These are phyloP conservation scores for Pestalotiopsis sp. DNA, from an alignment of 2,329 filamentous ascomycete species.

Conservation along the genomic window DNA sequence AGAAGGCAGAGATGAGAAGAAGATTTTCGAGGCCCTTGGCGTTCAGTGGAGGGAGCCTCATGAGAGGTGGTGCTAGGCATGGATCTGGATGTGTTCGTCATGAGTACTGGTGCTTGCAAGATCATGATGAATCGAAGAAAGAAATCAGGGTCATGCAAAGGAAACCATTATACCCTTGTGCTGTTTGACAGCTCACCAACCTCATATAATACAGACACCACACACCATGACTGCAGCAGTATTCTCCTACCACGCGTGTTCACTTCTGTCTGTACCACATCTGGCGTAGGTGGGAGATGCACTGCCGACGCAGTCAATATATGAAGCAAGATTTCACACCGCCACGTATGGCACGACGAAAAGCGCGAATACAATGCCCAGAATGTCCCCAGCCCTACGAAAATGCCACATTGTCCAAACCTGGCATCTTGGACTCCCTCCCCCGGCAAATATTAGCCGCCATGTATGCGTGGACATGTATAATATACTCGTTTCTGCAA, in stretches of 20 bases:
- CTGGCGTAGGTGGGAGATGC: too few relatives aligned
- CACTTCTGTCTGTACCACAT: too few relatives aligned
- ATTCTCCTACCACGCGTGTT: too few relatives aligned
- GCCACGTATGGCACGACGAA: too few relatives aligned
- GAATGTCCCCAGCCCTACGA: neutral
- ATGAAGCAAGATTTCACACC: too few relatives aligned
- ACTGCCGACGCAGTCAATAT: too few relatives aligned
- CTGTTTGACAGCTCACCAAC: too few relatives aligned
- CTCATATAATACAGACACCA: too few relatives aligned
- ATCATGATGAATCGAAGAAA: neutral
- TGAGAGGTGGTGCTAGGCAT: conserved; percentile 70
- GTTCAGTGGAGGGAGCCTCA: conserved; percentile 83
- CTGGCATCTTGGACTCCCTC: neutral
- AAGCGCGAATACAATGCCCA: too few relatives aligned
- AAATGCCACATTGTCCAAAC: neutral
- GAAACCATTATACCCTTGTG: neutral
- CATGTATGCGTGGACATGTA: neutral
- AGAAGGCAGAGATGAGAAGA: conserved; percentile 75
- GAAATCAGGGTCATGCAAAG: neutral
- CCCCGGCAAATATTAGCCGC: neutral
- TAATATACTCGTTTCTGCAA: neutral
- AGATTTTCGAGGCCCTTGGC: conserved; percentile 79
- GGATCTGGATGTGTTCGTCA: neutral
- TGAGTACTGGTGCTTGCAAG: too few relatives aligned
- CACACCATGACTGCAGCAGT: too few relatives aligned